These are phyloP conservation scores for Paradendryphiella salina DNA, from an alignment of 2,329 filamentous ascomycete species.

Conservation along the genomic window DNA sequence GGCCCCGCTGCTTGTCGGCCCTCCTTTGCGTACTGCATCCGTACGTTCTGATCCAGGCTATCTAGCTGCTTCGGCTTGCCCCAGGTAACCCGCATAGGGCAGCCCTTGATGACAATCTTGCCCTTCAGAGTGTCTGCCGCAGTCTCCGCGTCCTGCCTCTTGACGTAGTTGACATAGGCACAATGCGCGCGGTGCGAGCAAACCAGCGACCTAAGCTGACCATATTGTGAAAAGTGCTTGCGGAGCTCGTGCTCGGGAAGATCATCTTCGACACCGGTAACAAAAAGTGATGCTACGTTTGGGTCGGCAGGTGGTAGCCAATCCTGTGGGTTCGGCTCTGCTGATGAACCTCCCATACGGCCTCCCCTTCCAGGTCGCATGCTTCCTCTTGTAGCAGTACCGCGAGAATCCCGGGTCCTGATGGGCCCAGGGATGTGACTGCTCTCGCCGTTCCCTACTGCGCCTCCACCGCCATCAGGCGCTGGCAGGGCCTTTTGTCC, in stretches of 20 bases:
- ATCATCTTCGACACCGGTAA: constrained; percentile 95
- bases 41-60: constrained; percentile 84
- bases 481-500: constrained; percentile 51
- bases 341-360: constrained; percentile 61
- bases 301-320: constrained; percentile 80
- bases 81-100: constrained; percentile 88
- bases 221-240: constrained; percentile 85
- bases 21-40: constrained; percentile 78
- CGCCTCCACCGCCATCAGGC: constrained; percentile 38
- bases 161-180: constrained; percentile 93
- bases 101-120: constrained; percentile 85
- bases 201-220: constrained; percentile 87
- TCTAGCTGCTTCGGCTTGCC: constrained; percentile 90
- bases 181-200: constrained; percentile 98
- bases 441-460: constrained; percentile 35
- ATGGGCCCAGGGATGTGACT: constrained; percentile 68
- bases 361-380: constrained; percentile 49
- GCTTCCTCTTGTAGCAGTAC: constrained; percentile 42
- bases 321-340: constrained; percentile 81
- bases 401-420: constrained; percentile 66
- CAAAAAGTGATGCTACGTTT: constrained; percentile 89
- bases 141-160: constrained; percentile 79
- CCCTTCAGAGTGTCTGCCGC: constrained; percentile 86
- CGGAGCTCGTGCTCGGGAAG: constrained; percentile 89
- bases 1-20: constrained; percentile 56